Percentiles rank a stretch among this genome's conserved stretches.
phyloP scores from a whole-genome alignment of 768 basidiomycete genomes.

The Termitomyces sp. region DNA sequence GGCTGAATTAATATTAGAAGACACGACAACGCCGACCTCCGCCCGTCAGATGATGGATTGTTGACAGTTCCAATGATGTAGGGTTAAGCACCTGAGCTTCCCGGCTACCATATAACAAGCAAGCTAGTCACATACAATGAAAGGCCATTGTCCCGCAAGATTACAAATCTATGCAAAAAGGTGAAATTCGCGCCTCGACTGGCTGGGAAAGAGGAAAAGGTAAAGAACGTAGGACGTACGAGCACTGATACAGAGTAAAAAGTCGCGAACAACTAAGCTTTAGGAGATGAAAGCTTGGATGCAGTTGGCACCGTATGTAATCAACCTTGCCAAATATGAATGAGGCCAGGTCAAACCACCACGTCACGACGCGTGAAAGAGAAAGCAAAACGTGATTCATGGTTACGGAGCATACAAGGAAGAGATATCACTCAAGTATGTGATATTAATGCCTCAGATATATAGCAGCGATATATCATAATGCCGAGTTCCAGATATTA shows the following conservation, averaged over 20 bases:
- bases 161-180: too few relatives aligned
- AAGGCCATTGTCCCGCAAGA: background rate
- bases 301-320: background rate
- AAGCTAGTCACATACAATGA: background rate
- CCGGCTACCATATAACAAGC: background rate
- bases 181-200: too few relatives aligned
- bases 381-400: background rate
- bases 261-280: background rate
- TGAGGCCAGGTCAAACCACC: background rate
- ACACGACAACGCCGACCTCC: background rate
- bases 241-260: background rate
- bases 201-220: too few relatives aligned
- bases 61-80: background rate
- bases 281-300: background rate
- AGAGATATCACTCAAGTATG: background rate
- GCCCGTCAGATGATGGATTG: background rate
- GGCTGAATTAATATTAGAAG: background rate
- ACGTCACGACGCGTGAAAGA: background rate
- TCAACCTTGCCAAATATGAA: background rate
- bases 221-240: background rate
- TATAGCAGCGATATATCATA: conserved; percentile 26
- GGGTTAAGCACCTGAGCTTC: background rate
- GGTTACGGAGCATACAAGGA: background rate
- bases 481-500: conserved; percentile 51
- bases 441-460: conserved; percentile 7